Percentiles rank a stretch among this genome's conserved stretches.
Conservation (phyloP, 2,329 filamentous ascomycete genomes). For the Fusarium incarnatum region DNA sequence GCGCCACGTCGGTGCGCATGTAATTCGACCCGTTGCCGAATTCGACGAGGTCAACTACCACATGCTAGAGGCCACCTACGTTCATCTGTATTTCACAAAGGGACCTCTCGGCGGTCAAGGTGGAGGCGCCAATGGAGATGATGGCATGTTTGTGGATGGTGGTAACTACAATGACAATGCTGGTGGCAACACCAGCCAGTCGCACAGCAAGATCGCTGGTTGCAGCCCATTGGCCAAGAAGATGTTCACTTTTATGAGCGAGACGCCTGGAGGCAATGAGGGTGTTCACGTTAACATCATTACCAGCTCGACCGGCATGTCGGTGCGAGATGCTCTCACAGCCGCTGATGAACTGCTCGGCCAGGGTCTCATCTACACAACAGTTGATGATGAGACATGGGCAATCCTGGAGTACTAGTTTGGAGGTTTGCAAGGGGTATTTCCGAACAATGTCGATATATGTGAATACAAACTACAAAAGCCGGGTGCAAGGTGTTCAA, state of each 20-base stretch:
- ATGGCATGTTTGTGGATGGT: conserved; percentile 69
- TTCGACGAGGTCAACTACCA: conserved; percentile 96
- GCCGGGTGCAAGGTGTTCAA: conserved; percentile 45
- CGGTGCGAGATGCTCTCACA: conserved; percentile 75
- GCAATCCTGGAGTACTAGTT: conserved; percentile 77
- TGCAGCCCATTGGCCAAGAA: conserved; percentile 71
- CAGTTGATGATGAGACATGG: conserved; percentile 93
- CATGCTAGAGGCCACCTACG: conserved; percentile 87
- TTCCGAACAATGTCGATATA: conserved; percentile 3
- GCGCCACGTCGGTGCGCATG: conserved; percentile 81
- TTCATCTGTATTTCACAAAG: conserved; percentile 85
- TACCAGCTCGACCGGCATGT: conserved; percentile 72
- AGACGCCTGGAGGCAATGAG: conserved; percentile 78
- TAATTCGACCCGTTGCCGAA: conserved; percentile 82
- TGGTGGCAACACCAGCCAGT: conserved; percentile 54
- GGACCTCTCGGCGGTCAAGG: conserved; percentile 66
- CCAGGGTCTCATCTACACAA: conserved; percentile 85
- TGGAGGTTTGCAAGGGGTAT: neutral
- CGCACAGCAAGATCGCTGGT: conserved; percentile 55
- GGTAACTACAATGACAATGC: conserved; percentile 55
- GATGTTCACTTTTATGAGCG: conserved; percentile 77
- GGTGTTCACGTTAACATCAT: conserved; percentile 86
- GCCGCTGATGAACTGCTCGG: conserved; percentile 85
- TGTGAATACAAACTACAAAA: conserved; percentile 25
- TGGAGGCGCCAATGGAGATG: conserved; percentile 55